Conservation (phyloP, 2,329 filamentous ascomycete genomes). For the Xylariales sp. region DNA sequence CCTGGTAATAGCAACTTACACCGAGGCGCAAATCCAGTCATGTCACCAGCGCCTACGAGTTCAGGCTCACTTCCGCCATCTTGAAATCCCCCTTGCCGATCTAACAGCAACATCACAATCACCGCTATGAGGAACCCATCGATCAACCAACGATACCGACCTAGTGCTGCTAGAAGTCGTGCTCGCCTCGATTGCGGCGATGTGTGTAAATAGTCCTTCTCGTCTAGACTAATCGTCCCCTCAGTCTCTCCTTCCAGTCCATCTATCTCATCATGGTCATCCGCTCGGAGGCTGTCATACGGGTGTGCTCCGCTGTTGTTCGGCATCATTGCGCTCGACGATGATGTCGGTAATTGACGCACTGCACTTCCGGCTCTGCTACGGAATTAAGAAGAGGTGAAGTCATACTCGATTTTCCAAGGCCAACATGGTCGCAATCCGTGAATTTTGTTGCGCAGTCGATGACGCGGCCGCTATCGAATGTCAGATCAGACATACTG, state of each 20-base stretch:
- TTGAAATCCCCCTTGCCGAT: conserved; percentile 15
- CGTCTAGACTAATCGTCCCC: conserved; percentile 22
- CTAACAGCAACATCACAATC: conserved; percentile 30
- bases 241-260: conserved; percentile 20
- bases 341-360: neutral
- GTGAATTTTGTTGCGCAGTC: no score
- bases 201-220: conserved; percentile 24
- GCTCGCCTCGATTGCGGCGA: conserved; percentile 10
- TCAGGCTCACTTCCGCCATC: conserved; percentile 10
- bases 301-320: neutral
- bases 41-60: conserved; percentile 31
- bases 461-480: no score
- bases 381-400: no score
- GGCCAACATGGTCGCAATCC: no score
- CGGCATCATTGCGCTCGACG: neutral
- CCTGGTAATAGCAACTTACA: conserved; percentile 20
- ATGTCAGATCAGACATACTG: no score
- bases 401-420: no score
- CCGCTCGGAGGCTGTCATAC: conserved; percentile 15
- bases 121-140: conserved; percentile 30
- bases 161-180: conserved; percentile 15
- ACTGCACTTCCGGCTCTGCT: neutral
- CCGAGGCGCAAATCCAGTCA: conserved; percentile 35
- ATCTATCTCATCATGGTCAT: conserved; percentile 16
- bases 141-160: conserved; percentile 24